Conservation (phyloP, 2,329 filamentous ascomycete genomes). For the Fusarium marasasianum region DNA sequence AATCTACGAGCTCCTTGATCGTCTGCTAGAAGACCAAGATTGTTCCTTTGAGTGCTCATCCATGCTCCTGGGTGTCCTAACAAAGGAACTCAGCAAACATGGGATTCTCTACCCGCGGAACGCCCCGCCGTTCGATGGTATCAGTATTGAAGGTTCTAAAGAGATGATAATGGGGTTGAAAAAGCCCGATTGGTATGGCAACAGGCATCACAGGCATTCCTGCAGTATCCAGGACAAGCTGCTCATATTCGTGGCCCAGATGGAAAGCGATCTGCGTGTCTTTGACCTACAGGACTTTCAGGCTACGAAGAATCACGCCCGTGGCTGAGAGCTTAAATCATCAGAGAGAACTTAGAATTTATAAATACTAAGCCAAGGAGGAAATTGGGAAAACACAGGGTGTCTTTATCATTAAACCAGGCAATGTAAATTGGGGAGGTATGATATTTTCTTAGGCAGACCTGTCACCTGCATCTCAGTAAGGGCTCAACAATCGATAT, state of each 20-base stretch:
- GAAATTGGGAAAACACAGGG: accelerated
- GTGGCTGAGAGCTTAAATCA: background rate
- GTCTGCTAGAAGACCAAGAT: accelerated
- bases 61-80: background rate
- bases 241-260: accelerated
- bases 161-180: accelerated
- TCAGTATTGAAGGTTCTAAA: background rate
- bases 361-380: background rate
- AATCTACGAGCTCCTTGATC: background rate
- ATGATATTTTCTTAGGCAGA: background rate
- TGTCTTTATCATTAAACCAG: accelerated
- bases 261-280: background rate
- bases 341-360: accelerated
- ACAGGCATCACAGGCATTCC: accelerated
- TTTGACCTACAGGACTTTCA: background rate
- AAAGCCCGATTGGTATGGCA: accelerated
- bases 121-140: background rate
- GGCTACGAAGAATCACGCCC: accelerated
- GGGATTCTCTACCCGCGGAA: background rate
- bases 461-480: accelerated
- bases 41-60: conserved; percentile 4
- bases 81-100: background rate
- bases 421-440: background rate
- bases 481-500: background rate
- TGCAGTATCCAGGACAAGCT: background rate